Conservation (phyloP, 768 basidiomycete genomes). For the Podaxis carcinomalis region DNA sequence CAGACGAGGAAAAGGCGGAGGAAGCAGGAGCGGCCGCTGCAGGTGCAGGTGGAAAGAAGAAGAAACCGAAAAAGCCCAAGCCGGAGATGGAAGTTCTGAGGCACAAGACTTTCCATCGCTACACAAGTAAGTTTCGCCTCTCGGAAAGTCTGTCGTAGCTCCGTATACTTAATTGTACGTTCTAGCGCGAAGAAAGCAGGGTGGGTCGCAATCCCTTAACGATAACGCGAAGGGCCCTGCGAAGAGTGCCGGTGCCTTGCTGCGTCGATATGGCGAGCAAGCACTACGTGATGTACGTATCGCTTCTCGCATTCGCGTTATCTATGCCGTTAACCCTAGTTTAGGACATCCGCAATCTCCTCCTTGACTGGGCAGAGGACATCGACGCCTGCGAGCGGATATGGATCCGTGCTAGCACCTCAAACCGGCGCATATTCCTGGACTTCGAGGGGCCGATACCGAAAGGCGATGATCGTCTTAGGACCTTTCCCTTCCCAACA, state of each 20-base stretch:
- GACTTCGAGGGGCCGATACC: conserved; percentile 81
- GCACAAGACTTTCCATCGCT: conserved; percentile 97
- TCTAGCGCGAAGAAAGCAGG: conserved; percentile 93
- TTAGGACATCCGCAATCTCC: conserved; percentile 83
- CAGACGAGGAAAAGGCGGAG: conserved; percentile 40
- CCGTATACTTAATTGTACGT: conserved; percentile 4
- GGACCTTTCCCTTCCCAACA: conserved; percentile 95
- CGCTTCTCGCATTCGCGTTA: not conserved
- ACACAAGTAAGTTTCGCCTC: conserved; percentile 72
- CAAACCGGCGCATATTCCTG: conserved; percentile 85
- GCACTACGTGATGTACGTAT: conserved; percentile 79
- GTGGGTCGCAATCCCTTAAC: conserved; percentile 88
- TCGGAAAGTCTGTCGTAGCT: not conserved
- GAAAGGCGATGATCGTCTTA: conserved; percentile 79
- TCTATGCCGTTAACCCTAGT: not conserved
- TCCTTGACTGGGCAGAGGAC: conserved; percentile 86
- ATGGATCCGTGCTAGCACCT: conserved; percentile 85
- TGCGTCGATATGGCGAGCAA: conserved; percentile 94
- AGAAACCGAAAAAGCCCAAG: conserved; percentile 61
- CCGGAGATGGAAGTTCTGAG: conserved; percentile 77
- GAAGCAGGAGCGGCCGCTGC: conserved; percentile 34
- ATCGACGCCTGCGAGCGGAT: conserved; percentile 83
- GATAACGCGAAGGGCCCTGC: conserved; percentile 93
- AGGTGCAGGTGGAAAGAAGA: conserved; percentile 39
- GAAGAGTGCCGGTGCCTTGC: conserved; percentile 88